Evolutionary conservation across 1,284 basidiomycete species (phyloP).

Genomic region (Lentinula novae-zelandiae): DNA sequence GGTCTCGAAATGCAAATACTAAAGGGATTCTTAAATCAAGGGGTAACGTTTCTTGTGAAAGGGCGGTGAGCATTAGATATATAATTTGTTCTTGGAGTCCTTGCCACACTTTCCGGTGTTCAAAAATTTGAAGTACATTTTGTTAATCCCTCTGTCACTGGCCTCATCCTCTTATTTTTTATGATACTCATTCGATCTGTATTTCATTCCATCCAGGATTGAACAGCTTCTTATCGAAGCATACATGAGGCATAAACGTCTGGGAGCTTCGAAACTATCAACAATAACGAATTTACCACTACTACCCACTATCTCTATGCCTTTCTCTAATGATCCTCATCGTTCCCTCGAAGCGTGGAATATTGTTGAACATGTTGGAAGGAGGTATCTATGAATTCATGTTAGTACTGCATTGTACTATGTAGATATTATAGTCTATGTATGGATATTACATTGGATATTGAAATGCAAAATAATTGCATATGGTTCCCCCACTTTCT

Average conservation of each 20-base stretch:
- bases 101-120: too few species aligned
- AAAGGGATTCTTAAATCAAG: slow-evolving; percentile 54
- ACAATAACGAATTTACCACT: neutral
- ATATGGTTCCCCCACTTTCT: too few species aligned
- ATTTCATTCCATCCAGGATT: slow-evolving; percentile 23
- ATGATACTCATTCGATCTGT: too few species aligned
- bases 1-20: slow-evolving; percentile 49
- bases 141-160: too few species aligned
- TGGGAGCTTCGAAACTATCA: neutral
- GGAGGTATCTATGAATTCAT: neutral
- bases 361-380: slow-evolving; percentile 1
- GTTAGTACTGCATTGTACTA: too few species aligned
- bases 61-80: slow-evolving; percentile 33
- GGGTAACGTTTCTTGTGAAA: slow-evolving; percentile 54
- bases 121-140: too few species aligned
- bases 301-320: neutral
- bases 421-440: too few species aligned
- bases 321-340: neutral
- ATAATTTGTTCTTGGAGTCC: neutral
- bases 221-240: slow-evolving; percentile 33
- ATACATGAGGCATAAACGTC: slow-evolving; percentile 23
- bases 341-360: neutral
- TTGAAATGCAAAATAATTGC: too few species aligned
- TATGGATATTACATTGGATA: too few species aligned
- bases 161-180: too few species aligned